These are phyloP conservation scores for Pythium utonaiense DNA, from an alignment of 352 stramenopile genomes.

Conservation along the genomic window DNA sequence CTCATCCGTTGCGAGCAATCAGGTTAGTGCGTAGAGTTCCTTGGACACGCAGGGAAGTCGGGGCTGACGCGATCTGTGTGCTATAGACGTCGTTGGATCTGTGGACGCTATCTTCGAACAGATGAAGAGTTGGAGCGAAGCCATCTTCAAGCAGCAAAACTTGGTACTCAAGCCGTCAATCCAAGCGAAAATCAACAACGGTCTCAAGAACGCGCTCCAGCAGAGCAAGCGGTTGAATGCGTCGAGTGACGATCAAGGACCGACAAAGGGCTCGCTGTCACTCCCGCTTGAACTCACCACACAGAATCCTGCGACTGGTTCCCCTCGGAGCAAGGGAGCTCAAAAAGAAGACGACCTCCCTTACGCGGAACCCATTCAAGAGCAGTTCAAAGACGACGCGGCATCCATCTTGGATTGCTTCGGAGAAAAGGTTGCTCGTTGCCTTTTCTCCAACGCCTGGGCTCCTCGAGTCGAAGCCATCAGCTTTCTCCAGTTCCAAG, in stretches of 20 bases:
- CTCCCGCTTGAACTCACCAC: conserved; percentile 4
- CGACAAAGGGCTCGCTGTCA: background rate
- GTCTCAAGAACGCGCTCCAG: conserved; percentile 58
- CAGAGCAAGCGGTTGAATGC: conserved; percentile 58
- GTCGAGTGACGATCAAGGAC: background rate
- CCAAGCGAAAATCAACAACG: conserved; percentile 81
- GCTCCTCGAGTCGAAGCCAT: conserved; percentile 74
- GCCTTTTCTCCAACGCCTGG: conserved; percentile 80
- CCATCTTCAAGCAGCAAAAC: conserved; percentile 72
- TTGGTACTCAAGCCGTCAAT: conserved; percentile 67
- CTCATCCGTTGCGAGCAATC: conserved; percentile 75
- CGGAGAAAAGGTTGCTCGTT: conserved; percentile 69
- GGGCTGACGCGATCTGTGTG: background rate
- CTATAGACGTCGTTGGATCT: conserved; percentile 49
- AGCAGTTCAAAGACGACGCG: conserved; percentile 49
- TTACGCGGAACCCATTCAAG: conserved; percentile 74
- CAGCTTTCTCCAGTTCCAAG: conserved; percentile 66
- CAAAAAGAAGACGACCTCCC: conserved; percentile 73
- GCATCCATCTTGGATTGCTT: conserved; percentile 47
- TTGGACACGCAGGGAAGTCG: background rate
- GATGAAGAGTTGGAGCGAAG: conserved; percentile 69
- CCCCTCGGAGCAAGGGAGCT: conserved; percentile 44
- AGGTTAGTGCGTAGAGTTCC: conserved; percentile 28
- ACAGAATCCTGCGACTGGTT: conserved; percentile 11
- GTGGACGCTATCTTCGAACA: conserved; percentile 68